Percentiles rank a stretch among this genome's conserved stretches.
Evolutionary conservation across 1,284 basidiomycete species (phyloP).

Genomic region (Retiboletus fuscus): DNA sequence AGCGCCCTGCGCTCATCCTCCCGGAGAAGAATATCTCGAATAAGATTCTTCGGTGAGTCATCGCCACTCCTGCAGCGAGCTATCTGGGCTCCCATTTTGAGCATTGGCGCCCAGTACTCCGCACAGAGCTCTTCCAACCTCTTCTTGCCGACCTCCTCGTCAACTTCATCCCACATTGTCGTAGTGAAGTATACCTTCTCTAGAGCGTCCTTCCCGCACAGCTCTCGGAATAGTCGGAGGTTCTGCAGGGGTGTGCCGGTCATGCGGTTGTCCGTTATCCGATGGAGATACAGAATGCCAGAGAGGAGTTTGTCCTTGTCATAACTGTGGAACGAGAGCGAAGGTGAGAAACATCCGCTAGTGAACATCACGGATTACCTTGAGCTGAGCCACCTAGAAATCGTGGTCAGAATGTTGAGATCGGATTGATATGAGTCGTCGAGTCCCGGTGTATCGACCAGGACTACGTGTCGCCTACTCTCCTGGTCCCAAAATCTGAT

Average conservation of each 20-base stretch:
- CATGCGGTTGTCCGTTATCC: too few species aligned
- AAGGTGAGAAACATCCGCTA: not conserved
- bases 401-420: not conserved
- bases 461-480: not conserved
- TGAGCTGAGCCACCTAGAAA: not conserved
- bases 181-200: too few species aligned
- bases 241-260: too few species aligned
- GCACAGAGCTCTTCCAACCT: slow-evolving; percentile 14
- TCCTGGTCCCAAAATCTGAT: slow-evolving; percentile 8
- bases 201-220: too few species aligned
- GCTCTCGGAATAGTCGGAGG: too few species aligned
- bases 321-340: not conserved
- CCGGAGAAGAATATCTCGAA: not conserved
- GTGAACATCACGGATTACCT: not conserved
- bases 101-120: slow-evolving; percentile 8
- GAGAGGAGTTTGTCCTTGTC: not conserved
- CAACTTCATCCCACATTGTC: too few species aligned
- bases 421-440: not conserved
- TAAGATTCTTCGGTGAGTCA: not conserved
- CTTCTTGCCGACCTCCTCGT: slow-evolving; percentile 5
- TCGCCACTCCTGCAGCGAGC: slow-evolving; percentile 8
- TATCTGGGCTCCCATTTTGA: not conserved
- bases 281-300: too few species aligned
- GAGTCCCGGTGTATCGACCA: slow-evolving; percentile 7
- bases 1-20: not conserved